Percentiles rank a stretch among this genome's conserved stretches.
Conservation (phyloP, 2,329 filamentous ascomycete genomes). For the Fusarium scirpi region DNA sequence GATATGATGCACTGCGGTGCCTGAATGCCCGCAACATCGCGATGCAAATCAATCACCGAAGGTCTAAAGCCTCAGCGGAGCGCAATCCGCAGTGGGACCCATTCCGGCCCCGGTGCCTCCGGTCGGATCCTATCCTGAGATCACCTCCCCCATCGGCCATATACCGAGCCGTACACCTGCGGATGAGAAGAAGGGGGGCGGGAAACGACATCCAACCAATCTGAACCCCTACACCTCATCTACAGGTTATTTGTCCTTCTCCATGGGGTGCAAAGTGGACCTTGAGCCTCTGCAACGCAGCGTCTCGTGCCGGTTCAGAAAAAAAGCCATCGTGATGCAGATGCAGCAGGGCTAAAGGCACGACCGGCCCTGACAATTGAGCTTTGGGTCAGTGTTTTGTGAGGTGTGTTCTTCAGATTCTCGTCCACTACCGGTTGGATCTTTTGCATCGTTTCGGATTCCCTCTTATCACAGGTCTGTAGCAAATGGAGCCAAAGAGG, state of each 20-base stretch:
- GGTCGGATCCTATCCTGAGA: conserved; percentile 34
- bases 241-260: conserved; percentile 20
- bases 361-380: conserved; percentile 40
- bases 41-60: conserved; percentile 45
- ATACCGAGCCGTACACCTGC: conserved; percentile 40
- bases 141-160: conserved; percentile 45
- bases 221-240: conserved; percentile 18
- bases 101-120: conserved; percentile 40
- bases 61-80: conserved; percentile 39
- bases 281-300: conserved; percentile 17
- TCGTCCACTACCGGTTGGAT: not conserved
- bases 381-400: conserved; percentile 17
- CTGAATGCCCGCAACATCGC: conserved; percentile 34
- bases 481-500: not conserved
- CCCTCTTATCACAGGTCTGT: conserved; percentile 12
- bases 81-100: conserved; percentile 36
- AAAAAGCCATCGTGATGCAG: conserved; percentile 30
- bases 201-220: conserved; percentile 39
- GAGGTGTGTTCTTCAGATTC: conserved; percentile 10
- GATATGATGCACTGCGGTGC: conserved; percentile 1
- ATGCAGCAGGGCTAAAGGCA: conserved; percentile 22
- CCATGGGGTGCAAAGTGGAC: conserved; percentile 39
- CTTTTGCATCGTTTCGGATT: conserved; percentile 6
- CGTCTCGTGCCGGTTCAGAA: conserved; percentile 35
- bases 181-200: conserved; percentile 42